Conservation (phyloP, 306 rosid species). For the Hylodesmum podocarpum region DNA sequence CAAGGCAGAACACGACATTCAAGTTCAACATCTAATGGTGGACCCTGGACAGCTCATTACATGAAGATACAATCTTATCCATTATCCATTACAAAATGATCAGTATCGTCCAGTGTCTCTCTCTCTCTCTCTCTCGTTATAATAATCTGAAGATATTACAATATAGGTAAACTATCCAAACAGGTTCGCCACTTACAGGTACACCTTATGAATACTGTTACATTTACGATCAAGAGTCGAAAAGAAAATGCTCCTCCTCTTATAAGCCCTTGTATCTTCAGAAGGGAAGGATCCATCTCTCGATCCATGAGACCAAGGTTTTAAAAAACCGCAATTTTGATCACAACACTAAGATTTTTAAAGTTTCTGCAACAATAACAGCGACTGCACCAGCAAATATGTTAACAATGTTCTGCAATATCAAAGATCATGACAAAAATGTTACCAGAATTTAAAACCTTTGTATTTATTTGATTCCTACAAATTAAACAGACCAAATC, state of each 20-base stretch:
- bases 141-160: background rate
- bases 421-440: background rate
- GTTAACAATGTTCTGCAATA: background rate
- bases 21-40: background rate
- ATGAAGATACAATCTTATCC: background rate
- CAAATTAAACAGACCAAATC: background rate
- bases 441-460: background rate
- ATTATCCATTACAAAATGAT: background rate
- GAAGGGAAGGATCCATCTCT: background rate
- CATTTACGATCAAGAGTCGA: background rate
- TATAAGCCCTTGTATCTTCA: background rate
- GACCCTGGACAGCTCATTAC: constrained; percentile 6
- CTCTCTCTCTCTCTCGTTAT: too few species aligned
- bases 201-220: background rate
- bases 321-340: background rate
- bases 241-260: background rate
- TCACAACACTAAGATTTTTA: background rate
- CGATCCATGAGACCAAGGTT: background rate
- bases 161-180: background rate
- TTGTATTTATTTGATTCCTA: background rate
- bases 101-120: too few species aligned
- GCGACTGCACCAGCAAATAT: too few species aligned
- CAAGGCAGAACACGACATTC: background rate
- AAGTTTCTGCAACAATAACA: background rate
- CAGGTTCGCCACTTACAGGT: background rate